Evolutionary conservation across 1,139 yeast species (phyloP).

Genomic region (Suhomyces anneliseae): DNA sequence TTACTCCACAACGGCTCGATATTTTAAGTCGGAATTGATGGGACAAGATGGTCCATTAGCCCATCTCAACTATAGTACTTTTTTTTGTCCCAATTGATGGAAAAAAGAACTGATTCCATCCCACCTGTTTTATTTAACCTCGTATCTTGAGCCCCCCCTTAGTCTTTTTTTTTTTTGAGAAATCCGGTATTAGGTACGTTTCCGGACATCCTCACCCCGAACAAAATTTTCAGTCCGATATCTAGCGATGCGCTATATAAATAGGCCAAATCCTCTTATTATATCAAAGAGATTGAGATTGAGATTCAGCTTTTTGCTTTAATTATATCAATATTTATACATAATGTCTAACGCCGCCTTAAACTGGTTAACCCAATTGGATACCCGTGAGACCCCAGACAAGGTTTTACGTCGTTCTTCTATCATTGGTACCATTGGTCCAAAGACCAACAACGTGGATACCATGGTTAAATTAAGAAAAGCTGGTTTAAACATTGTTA

Average conservation of each 20-base stretch:
- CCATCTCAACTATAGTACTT: too few species aligned
- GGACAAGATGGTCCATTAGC: too few species aligned
- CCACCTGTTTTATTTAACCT: too few species aligned
- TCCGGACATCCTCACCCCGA: conserved; percentile 11
- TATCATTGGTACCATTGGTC: conserved; percentile 97
- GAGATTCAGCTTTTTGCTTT: background rate
- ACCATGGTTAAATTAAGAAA: conserved; percentile 83
- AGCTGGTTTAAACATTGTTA: conserved; percentile 95
- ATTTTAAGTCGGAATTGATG: too few species aligned
- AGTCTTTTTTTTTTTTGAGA: too few species aligned
- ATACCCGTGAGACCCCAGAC: conserved; percentile 77
- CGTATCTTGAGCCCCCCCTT: too few species aligned
- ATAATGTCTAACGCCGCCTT: conserved; percentile 32
- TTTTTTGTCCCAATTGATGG: too few species aligned
- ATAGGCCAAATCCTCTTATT: background rate
- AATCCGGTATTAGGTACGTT: background rate
- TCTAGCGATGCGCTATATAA: conserved; percentile 4
- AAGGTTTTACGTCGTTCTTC: conserved; percentile 90
- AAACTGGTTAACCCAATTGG: conserved; percentile 80
- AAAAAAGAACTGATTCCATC: too few species aligned
- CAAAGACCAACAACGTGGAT: conserved; percentile 92
- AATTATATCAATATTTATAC: background rate
- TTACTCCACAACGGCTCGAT: too few species aligned
- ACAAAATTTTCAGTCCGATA: conserved; percentile 12
- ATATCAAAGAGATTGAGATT: background rate